These are phyloP conservation scores for Lindgomyces ingoldianus DNA, from an alignment of 495 filamentous ascomycete species.

Conservation along the genomic window DNA sequence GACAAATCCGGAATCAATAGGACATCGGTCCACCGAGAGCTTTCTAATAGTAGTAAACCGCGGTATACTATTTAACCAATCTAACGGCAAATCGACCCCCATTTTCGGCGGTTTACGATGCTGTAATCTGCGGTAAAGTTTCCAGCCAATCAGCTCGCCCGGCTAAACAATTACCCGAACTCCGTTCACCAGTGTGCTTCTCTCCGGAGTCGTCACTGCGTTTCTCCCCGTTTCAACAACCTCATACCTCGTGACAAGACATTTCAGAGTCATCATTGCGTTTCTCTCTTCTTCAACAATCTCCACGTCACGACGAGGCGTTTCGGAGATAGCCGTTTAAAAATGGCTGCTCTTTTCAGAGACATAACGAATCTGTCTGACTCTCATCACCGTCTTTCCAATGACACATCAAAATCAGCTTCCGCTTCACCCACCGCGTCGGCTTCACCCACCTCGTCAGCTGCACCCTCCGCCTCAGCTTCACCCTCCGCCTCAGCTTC, in stretches of 20 bases:
- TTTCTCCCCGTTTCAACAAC: slow-evolving; percentile 1
- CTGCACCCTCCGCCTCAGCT: background rate
- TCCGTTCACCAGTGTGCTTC: too few relatives aligned
- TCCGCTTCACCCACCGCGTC: background rate
- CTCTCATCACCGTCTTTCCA: background rate
- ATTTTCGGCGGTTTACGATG: too few relatives aligned
- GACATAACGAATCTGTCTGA: too few relatives aligned
- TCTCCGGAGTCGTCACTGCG: too few relatives aligned
- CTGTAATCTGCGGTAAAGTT: too few relatives aligned
- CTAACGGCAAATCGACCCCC: too few relatives aligned
- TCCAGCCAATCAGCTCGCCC: too few relatives aligned
- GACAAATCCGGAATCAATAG: too few relatives aligned
- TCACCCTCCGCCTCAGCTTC: background rate
- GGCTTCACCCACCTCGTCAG: background rate
- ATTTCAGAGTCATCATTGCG: background rate
- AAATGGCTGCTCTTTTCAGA: background rate
- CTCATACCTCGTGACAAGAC: background rate
- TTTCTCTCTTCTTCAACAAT: slow-evolving; percentile 2
- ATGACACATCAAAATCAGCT: background rate
- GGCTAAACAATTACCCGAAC: too few relatives aligned
- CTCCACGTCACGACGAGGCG: background rate
- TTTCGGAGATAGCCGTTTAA: background rate
- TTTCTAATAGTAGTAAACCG: too few relatives aligned
- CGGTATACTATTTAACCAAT: too few relatives aligned
- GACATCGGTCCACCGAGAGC: too few relatives aligned